phyloP scores from a whole-genome alignment of 2,329 filamentous ascomycete species.

The Fusarium luffae region DNA sequence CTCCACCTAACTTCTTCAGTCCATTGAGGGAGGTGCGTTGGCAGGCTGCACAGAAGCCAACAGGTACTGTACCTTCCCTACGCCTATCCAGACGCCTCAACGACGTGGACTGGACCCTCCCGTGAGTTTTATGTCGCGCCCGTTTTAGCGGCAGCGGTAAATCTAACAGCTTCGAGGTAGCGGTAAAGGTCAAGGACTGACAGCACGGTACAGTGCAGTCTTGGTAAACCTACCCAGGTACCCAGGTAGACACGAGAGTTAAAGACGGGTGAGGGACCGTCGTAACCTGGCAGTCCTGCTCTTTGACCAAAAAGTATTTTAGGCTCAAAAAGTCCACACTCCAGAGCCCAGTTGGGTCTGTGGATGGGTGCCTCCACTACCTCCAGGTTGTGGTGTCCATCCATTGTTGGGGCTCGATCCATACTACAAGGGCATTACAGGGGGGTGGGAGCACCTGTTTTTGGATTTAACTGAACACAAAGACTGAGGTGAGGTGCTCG shows the following conservation, averaged over 20 bases:
- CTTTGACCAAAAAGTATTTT: slow-evolving; percentile 24
- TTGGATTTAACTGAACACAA: background rate
- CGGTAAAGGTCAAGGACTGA: background rate
- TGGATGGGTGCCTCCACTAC: background rate
- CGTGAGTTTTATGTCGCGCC: slow-evolving; percentile 14
- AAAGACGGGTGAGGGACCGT: slow-evolving; percentile 21
- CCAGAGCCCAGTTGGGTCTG: background rate
- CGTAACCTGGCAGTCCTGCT: background rate
- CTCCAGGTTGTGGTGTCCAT: background rate
- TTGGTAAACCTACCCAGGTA: background rate
- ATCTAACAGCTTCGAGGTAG: slow-evolving; percentile 1
- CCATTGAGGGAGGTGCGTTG: slow-evolving; percentile 5
- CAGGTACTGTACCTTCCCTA: slow-evolving; percentile 11
- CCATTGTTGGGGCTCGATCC: slow-evolving; percentile 14
- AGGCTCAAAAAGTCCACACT: slow-evolving; percentile 2
- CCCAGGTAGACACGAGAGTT: background rate
- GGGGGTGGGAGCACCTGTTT: background rate
- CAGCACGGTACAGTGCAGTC: slow-evolving; percentile 1
- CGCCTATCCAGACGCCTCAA: slow-evolving; percentile 13
- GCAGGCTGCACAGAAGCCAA: slow-evolving; percentile 2
- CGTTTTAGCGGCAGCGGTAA: slow-evolving; percentile 33
- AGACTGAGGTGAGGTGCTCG: background rate
- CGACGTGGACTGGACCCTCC: slow-evolving; percentile 34
- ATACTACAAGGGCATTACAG: slow-evolving; percentile 3
- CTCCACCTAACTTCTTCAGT: slow-evolving; percentile 2